Base-by-base conservation (phyloP, 306 rosid species). In the Canavalia ensiformis region DNA sequence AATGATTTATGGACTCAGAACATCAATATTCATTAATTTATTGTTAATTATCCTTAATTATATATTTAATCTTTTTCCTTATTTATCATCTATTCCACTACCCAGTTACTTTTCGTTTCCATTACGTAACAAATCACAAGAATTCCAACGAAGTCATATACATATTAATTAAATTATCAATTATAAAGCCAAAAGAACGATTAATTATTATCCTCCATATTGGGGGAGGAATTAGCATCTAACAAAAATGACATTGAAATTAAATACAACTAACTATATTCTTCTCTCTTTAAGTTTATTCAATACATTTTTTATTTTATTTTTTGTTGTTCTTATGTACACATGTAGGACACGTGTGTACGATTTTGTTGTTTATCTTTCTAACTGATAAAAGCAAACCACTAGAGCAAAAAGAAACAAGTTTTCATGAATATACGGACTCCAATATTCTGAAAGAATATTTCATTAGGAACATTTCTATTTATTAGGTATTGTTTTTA, bases 1-100 rank as follows among this genome's bases (percentile, higher is more conserved):
- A 18, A 18, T 18, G 25, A 18, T 18, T 18, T 18, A 18, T 18
- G 25, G 25, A 18, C 25, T 18, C 25, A 18, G 25, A 18, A 18
- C 25, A 18, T 18, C 25, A 18, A 18, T 18, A 18, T 18, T 18
- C 25, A 18, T 18, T 18, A 18, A 18, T 18, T 18, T 18, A 18
- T 18, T 18, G 25, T 18, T 18, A 18, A 18, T 18, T 18, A 18
- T 18, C 25, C 25, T 18, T 18, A 18, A 18, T 18, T 18, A 18
- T 18, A 18, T 18, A 12, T 67, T 59, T 33, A 0, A 46, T 46
- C n/a, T 7, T 11, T 1, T 8, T 9, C 6, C 62, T 54, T 55
- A 25, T 31, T 57, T 70, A 50, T 80, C 47, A 39, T 63, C 41
- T 50, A 13, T 41, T 75, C 76, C 71, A 75, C 70, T 74, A 33